These are phyloP conservation scores for Przewalskia tangutica DNA, from an alignment of 257 asterid species.

Conservation along the genomic window DNA sequence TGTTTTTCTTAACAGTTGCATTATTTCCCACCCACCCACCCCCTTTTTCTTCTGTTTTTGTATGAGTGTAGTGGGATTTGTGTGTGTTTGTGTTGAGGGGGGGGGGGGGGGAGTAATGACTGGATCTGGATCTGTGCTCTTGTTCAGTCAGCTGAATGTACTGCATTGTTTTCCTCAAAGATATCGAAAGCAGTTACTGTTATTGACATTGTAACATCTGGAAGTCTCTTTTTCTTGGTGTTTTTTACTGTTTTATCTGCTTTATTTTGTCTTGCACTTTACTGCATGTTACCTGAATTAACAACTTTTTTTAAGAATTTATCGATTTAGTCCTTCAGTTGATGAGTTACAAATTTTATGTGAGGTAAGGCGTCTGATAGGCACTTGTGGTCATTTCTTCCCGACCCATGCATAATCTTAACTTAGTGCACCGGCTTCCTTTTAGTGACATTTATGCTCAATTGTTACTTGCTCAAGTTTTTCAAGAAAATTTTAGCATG, in stretches of 20 bases:
- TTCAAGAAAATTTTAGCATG: neutral
- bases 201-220: neutral
- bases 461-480: neutral
- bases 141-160: neutral
- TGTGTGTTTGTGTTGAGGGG: neutral
- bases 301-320: neutral
- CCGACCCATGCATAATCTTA: no score
- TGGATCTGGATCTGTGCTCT: constrained; percentile 4
- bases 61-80: neutral
- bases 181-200: neutral
- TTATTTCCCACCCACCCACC: neutral
- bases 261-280: neutral
- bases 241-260: neutral
- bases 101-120: neutral
- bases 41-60: neutral
- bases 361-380: no score
- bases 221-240: neutral
- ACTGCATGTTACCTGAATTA: neutral
- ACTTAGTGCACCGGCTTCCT: no score
- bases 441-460: neutral
- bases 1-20: neutral
- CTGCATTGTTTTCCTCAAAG: neutral
- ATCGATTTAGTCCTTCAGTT: neutral
- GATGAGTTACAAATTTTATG: neutral
- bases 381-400: no score